A percentile compares a stretch with the other conserved stretches of the same genome.
phyloP scores from a whole-genome alignment of 179 eudicot genomes.

The Sideroxylon spinosum region DNA sequence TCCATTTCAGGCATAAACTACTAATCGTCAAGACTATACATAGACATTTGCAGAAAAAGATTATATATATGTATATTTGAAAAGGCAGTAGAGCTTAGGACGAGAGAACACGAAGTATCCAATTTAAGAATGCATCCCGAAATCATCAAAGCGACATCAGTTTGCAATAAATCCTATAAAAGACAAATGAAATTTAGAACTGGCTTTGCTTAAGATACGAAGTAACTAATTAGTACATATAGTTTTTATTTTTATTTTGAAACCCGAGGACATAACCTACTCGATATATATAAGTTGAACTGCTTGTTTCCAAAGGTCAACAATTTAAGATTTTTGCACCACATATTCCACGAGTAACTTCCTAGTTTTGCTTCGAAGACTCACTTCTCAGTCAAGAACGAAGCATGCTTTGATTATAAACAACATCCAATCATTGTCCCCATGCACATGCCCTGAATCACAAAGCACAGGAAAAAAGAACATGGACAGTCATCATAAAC shows the following conservation, averaged over 20 bases:
- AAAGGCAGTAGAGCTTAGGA: background rate
- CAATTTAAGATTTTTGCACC: background rate
- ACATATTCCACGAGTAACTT: background rate
- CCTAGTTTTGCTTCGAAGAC: background rate
- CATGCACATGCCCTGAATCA: conserved; percentile 17
- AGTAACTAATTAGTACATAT: background rate
- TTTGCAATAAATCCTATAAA: conserved; percentile 5
- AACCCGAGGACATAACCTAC: background rate
- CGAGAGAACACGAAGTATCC: background rate
- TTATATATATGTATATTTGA: background rate
- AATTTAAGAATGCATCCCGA: background rate
- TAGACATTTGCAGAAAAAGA: background rate
- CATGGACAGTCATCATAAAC: background rate
- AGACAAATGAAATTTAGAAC: conserved; percentile 1
- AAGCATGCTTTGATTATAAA: background rate
- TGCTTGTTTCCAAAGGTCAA: background rate
- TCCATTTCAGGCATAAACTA: background rate
- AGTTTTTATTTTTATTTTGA: background rate
- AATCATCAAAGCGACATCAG: conserved; percentile 8
- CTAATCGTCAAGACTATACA: background rate
- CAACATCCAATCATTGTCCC: conserved; percentile 9
- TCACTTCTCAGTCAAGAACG: background rate
- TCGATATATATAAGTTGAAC: background rate
- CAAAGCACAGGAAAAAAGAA: conserved; percentile 1
- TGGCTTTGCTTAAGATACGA: background rate